Conservation (phyloP, 2,329 filamentous ascomycete genomes). For the Thyridium curvatum region DNA sequence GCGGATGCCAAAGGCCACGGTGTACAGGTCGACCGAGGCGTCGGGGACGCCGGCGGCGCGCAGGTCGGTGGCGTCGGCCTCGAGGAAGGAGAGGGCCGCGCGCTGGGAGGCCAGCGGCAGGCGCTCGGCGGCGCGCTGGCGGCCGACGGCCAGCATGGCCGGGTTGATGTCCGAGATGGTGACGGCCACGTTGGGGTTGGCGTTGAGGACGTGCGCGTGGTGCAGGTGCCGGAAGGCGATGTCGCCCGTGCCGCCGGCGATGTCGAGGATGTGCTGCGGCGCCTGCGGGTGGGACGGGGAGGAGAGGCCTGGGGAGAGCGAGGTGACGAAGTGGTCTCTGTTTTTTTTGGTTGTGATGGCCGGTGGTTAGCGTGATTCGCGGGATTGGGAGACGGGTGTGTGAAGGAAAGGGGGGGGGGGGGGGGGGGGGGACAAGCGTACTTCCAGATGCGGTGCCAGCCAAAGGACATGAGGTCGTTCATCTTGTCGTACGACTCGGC, state of each 20-base stretch:
- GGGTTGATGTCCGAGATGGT: constrained; percentile 96
- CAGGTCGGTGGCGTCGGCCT: constrained; percentile 84
- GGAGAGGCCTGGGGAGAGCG: constrained; percentile 72
- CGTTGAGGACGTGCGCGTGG: constrained; percentile 74
- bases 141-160: constrained; percentile 85
- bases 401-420: constrained; percentile 1
- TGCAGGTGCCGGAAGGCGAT: constrained; percentile 95
- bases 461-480: constrained; percentile 99
- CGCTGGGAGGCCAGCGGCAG: constrained; percentile 47
- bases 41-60: constrained; percentile 50
- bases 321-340: constrained; percentile 85
- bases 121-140: constrained; percentile 61
- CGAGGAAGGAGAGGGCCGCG: constrained; percentile 64
- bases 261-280: constrained; percentile 77
- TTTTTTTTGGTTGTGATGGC: neutral
- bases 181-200: constrained; percentile 73
- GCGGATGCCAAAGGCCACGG: constrained; percentile 92
- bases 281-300: constrained; percentile 34
- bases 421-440: constrained; percentile 23
- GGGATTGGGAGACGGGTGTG: no score
- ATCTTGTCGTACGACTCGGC: constrained; percentile 93
- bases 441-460: constrained; percentile 95
- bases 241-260: constrained; percentile 94
- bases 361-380: constrained; percentile 3
- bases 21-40: constrained; percentile 85